phyloP scores from a whole-genome alignment of 2,329 filamentous ascomycete species.

The Pochonia chlamydosporia region DNA sequence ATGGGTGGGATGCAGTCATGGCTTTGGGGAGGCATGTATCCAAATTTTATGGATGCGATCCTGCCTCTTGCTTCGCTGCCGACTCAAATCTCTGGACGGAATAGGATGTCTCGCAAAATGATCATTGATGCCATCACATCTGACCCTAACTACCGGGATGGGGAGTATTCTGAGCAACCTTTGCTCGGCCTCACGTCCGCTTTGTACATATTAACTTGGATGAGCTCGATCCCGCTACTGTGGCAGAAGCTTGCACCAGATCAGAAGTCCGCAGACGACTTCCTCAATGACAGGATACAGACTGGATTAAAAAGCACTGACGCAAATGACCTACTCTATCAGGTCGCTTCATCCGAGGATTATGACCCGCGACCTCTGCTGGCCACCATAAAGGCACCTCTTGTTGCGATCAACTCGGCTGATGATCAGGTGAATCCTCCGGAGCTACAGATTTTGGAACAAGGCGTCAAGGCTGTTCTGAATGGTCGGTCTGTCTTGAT shows the following conservation, averaged over 20 bases:
- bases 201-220: constrained; percentile 14
- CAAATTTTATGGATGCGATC: constrained; percentile 16
- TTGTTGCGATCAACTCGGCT: constrained; percentile 20
- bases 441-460: constrained; percentile 16
- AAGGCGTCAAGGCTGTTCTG: no score
- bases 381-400: constrained; percentile 13
- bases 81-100: constrained; percentile 16
- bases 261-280: constrained; percentile 14
- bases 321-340: no score
- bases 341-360: constrained; percentile 15
- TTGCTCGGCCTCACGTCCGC: constrained; percentile 11
- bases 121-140: constrained; percentile 15
- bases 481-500: no score
- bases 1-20: constrained; percentile 20
- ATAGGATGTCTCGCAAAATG: constrained; percentile 19
- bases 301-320: no score
- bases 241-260: constrained; percentile 15
- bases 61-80: constrained; percentile 18
- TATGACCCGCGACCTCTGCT: constrained; percentile 19
- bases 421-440: constrained; percentile 23
- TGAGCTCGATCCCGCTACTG: constrained; percentile 15
- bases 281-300: constrained; percentile 12
- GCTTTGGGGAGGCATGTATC: constrained; percentile 15
- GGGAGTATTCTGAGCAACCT: constrained; percentile 16
- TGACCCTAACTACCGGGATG: constrained; percentile 14